Evolutionary conservation across 2,329 filamentous ascomycete genomes (phyloP).

Genomic region (Claviceps spartinae): DNA sequence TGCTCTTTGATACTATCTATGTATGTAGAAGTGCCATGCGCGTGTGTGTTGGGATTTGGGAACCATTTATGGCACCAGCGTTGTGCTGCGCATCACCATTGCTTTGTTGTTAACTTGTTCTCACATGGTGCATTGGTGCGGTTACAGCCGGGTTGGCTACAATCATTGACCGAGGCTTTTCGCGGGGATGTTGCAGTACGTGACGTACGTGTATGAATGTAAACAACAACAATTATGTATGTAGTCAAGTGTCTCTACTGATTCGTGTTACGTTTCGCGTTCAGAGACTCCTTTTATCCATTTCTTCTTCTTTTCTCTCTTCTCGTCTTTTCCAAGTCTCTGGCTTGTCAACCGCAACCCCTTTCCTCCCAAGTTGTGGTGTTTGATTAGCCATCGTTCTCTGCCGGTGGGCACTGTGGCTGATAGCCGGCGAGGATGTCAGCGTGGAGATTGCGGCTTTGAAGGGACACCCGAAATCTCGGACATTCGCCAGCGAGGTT

Average conservation of each 20-base stretch:
- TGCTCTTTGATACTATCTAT: no score
- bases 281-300: neutral
- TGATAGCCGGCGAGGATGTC: neutral
- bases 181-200: neutral
- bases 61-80: no score
- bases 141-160: neutral
- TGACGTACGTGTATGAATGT: no score
- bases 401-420: neutral
- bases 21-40: no score
- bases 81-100: no score
- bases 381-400: constrained; percentile 1
- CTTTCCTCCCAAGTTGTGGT: neutral
- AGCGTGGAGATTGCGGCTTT: neutral
- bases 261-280: no score
- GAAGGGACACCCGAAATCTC: neutral
- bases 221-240: no score
- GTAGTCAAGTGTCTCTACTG: no score
- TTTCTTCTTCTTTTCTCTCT: neutral
- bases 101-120: neutral
- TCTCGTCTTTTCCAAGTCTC: neutral
- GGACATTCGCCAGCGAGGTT: neutral
- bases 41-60: no score
- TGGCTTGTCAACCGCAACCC: neutral
- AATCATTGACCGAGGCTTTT: neutral
- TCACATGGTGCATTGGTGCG: neutral